Base-by-base conservation (phyloP, 2,329 filamentous ascomycete species). In the Talaromyces albobiverticillius region DNA sequence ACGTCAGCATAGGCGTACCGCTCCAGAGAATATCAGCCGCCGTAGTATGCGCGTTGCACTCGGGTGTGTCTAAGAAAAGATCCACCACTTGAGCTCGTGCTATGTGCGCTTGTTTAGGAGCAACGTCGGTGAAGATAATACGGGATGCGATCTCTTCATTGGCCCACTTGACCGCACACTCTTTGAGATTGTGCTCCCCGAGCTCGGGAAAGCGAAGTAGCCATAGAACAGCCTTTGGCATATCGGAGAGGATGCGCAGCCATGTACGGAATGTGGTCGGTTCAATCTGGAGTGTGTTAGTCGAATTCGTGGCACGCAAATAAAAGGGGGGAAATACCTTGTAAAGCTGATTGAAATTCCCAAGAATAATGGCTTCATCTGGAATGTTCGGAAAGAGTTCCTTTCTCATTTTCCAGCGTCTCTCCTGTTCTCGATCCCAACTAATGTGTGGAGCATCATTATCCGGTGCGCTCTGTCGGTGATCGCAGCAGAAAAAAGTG, bases 301-400 rank as follows among this genome's bases (percentile, higher is more conserved):
- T 31, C 36, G 50, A 31, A 25, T n/a, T 23, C 36, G 20, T 1
- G 38, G 25, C 14, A 40, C 18, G 29, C 16, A 49, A 32, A 23
- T 42, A 43, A 26, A 31, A 50, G 26, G 53, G n/a, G 26, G 9
- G 42, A 50, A 78, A 60, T 78, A 94, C 92, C 85, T 99, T 99
- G 76, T 99, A 99, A 29, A 99, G 79, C 71, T 99, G 94, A 67
- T 99, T 99, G 74, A 99, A 99, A 71, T 99, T 99, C 6, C 90
- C 94, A 55, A 99, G 81, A 63, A 99, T 96, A 63, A 99, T 85
- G 18, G 85, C 82, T 67, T 96, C 87, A 64, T 97, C 88, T 2
- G 84, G 77, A 11, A 99, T 77, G 16, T 82, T 79, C 0, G 94
- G 94, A 64, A 99, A 99, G 36, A 99, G 74, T 63, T 95, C 86